Conservation (phyloP, 345 rosid species). For the Noccaea bulbosa region DNA sequence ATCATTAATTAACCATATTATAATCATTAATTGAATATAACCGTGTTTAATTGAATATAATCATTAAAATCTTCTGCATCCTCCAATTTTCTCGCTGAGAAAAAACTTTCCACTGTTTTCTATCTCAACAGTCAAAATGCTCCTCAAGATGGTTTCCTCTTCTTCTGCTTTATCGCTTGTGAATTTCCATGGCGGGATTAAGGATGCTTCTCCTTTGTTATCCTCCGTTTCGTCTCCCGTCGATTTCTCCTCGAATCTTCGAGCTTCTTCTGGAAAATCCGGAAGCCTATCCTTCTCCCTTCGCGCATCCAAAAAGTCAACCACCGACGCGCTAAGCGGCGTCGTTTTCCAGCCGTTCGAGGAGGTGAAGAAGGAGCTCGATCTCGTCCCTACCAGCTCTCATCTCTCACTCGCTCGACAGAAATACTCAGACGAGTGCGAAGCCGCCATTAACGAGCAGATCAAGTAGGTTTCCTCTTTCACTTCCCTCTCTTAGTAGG, state of each 20-base stretch:
- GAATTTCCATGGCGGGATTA: constrained; percentile 44
- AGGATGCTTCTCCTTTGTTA: constrained; percentile 35
- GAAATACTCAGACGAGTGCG: constrained; percentile 66
- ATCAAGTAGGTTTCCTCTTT: constrained; percentile 62
- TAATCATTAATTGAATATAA: no score
- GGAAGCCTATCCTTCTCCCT: constrained; percentile 36
- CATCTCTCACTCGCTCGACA: constrained; percentile 84
- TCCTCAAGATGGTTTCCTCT: constrained; percentile 49
- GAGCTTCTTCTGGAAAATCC: constrained; percentile 38
- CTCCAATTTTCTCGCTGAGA: constrained; percentile 15
- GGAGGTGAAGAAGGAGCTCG: constrained; percentile 93
- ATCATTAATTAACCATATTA: no score
- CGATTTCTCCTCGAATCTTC: constrained; percentile 38
- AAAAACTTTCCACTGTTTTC: constrained; percentile 8
- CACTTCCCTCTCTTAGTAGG: not conserved
- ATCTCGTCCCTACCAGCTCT: constrained; percentile 74
- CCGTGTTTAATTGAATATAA: no score
- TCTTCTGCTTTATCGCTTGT: constrained; percentile 49
- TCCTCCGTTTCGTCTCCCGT: constrained; percentile 40
- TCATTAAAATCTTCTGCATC: not conserved
- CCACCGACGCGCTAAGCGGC: constrained; percentile 45
- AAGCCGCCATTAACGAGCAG: constrained; percentile 87
- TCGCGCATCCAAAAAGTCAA: constrained; percentile 38
- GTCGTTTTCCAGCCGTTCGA: constrained; percentile 87
- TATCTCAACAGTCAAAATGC: constrained; percentile 42